Evolutionary conservation across 306 rosid species (phyloP).

Genomic region (barrel medic (Medicago truncatula)): DNA sequence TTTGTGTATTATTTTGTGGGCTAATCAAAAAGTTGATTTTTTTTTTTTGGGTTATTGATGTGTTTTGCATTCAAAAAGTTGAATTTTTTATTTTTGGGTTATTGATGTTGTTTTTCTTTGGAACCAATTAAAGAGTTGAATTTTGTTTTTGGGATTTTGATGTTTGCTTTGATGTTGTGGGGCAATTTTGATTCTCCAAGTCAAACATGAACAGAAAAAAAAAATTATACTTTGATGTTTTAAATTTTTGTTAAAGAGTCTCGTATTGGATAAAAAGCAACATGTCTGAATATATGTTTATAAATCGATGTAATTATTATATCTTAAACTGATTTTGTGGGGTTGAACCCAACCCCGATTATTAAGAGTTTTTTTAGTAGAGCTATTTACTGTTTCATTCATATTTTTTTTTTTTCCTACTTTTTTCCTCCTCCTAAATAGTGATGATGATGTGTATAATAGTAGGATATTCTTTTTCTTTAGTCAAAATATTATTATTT

Average conservation of each 20-base stretch:
- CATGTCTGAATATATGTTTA: too few species aligned
- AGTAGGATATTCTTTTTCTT: neutral
- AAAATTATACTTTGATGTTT: neutral
- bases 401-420: neutral
- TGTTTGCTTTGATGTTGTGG: neutral
- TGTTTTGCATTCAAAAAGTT: neutral
- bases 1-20: neutral
- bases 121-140: neutral
- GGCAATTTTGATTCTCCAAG: constrained; percentile 21
- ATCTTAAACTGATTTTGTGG: too few species aligned
- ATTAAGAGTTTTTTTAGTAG: neutral
- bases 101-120: neutral
- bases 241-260: neutral
- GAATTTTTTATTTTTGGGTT: neutral
- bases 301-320: too few species aligned
- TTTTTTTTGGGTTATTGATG: constrained; percentile 25
- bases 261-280: too few species aligned
- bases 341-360: too few species aligned
- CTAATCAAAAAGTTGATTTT: constrained; percentile 1
- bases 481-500: too few species aligned
- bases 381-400: constrained; percentile 31
- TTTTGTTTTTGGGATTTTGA: constrained; percentile 28
- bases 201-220: neutral
- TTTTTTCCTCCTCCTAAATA: neutral
- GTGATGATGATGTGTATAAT: neutral